Conservation (phyloP, 2,329 filamentous ascomycete genomes). For the Rutstroemia sp. region DNA sequence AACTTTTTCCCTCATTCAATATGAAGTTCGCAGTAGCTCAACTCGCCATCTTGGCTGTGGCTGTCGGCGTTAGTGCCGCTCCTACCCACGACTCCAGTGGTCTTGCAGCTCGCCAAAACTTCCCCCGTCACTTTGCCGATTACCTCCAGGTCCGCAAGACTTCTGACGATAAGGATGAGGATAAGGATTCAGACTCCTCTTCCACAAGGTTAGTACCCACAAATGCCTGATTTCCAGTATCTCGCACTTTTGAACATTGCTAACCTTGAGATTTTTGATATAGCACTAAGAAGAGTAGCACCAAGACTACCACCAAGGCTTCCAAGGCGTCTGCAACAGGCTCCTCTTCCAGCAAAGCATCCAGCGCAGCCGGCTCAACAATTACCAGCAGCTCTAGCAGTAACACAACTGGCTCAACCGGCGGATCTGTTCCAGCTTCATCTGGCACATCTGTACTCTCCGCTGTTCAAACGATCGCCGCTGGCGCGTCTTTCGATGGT, state of each 20-base stretch:
- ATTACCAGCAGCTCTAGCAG: background rate
- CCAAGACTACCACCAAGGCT: background rate
- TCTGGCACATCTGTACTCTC: conserved; percentile 34
- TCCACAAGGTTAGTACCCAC: background rate
- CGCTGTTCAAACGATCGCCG: conserved; percentile 37
- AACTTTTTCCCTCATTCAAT: background rate
- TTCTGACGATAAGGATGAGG: background rate
- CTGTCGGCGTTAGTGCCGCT: background rate
- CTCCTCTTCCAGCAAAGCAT: background rate
- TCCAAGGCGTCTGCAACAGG: background rate
- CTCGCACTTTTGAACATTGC: background rate
- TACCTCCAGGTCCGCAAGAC: background rate
- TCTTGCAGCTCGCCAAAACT: background rate
- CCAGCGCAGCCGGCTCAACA: background rate
- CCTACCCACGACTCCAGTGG: background rate
- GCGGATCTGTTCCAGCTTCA: conserved; percentile 11
- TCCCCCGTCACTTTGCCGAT: background rate
- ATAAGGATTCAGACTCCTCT: background rate
- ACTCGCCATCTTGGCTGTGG: background rate
- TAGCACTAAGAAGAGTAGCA: background rate
- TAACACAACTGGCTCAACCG: background rate
- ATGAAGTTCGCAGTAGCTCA: conserved; percentile 5
- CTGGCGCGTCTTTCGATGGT: conserved; percentile 39
- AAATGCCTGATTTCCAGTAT: background rate
- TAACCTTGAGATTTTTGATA: background rate